These are phyloP conservation scores for Croton laevigatus DNA, from an alignment of 441 rosid species.

Conservation along the genomic window DNA sequence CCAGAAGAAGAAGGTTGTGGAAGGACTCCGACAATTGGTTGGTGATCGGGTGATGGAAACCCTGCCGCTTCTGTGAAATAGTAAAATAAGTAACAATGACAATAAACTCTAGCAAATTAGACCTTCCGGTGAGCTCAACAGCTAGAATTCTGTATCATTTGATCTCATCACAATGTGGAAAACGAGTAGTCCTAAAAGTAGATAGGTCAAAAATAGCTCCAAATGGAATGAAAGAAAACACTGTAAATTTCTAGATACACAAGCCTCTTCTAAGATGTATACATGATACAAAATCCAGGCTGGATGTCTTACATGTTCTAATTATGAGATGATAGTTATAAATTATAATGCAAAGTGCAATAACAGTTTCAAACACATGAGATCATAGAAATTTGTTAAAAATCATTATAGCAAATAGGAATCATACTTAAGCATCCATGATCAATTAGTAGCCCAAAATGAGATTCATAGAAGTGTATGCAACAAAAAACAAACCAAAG, in stretches of 20 bases:
- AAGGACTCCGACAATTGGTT: conserved; percentile 61
- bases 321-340: not conserved
- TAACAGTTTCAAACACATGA: not conserved
- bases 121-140: not conserved
- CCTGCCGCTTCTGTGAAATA: conserved; percentile 50
- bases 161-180: conserved; percentile 5
- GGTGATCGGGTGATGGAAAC: conserved; percentile 39
- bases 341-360: not conserved
- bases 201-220: not conserved
- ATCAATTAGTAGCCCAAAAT: not conserved
- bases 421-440: not conserved
- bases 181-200: not conserved
- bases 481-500: not conserved
- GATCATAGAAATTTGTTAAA: not conserved
- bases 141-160: not conserved
- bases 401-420: not conserved
- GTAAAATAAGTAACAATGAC: conserved; percentile 22
- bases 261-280: not conserved
- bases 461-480: not conserved
- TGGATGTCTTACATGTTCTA: not conserved
- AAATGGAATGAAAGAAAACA: conserved; percentile 7
- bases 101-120: conserved; percentile 9
- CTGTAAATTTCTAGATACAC: not conserved
- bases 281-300: not conserved
- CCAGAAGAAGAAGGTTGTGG: conserved; percentile 54